A percentile compares a stretch with the other conserved stretches of the same genome.
These are phyloP conservation scores for Debaryomyces tyrocola DNA, from an alignment of 805 yeast species.

Conservation along the genomic window DNA sequence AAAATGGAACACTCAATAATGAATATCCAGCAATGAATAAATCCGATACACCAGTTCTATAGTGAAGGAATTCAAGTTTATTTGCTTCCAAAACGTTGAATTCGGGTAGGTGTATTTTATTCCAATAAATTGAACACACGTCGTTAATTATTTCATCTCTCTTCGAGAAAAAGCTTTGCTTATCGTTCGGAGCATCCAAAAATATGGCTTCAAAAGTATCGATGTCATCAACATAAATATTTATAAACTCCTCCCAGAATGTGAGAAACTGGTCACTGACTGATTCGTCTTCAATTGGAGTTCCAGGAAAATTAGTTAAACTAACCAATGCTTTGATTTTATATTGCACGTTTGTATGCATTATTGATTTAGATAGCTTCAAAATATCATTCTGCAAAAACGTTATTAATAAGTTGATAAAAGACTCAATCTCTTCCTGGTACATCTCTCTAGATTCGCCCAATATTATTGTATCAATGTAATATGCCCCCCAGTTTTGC, in stretches of 20 bases:
- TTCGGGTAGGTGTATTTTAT: constrained; percentile 54
- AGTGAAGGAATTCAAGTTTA: constrained; percentile 61
- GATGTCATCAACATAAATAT: constrained; percentile 51
- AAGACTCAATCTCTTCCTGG: constrained; percentile 37
- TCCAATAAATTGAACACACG: constrained; percentile 66
- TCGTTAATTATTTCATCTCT: constrained; percentile 43
- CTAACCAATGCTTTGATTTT: constrained; percentile 50
- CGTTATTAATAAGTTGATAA: constrained; percentile 46
- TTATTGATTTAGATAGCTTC: constrained; percentile 39
- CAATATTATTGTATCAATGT: constrained; percentile 32
- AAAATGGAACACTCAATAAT: constrained; percentile 55
- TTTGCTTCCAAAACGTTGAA: constrained; percentile 26
- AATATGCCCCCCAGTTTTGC: constrained; percentile 44
- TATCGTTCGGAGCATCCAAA: constrained; percentile 13
- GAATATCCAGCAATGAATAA: constrained; percentile 71
- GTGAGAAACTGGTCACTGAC: constrained; percentile 52
- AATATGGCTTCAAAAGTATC: constrained; percentile 26
- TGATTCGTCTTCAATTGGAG: constrained; percentile 59
- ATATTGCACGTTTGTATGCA: constrained; percentile 31
- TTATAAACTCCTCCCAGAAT: constrained; percentile 71
- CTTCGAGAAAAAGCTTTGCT: constrained; percentile 11
- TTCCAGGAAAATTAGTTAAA: constrained; percentile 56
- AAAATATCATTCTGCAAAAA: constrained; percentile 49
- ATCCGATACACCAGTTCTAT: constrained; percentile 75
- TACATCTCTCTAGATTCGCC: constrained; percentile 28